A percentile compares a stretch with the other conserved stretches of the same genome.
Evolutionary conservation across 2,329 filamentous ascomycete species (phyloP).

Genomic region (Aplosporella prunicola): DNA sequence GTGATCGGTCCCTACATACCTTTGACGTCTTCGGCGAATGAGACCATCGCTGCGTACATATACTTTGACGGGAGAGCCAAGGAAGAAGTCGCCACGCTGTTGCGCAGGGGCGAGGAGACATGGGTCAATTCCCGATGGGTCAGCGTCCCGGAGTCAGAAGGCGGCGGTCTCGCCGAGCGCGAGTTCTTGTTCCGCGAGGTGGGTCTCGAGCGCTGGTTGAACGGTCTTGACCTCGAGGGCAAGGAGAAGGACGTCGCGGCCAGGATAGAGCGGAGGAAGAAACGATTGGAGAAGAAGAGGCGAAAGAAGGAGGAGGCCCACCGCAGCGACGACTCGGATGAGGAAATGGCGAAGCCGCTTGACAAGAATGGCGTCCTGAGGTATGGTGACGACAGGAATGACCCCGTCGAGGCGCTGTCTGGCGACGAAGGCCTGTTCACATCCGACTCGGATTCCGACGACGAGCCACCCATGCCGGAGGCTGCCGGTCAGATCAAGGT

Average conservation of each 20-base stretch:
- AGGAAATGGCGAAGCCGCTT: constrained; percentile 17
- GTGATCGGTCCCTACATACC: constrained; percentile 78
- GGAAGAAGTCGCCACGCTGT: constrained; percentile 90
- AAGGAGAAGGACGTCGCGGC: constrained; percentile 68
- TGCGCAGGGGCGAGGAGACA: constrained; percentile 89
- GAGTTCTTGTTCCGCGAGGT: constrained; percentile 98
- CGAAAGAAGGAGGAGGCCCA: constrained; percentile 59
- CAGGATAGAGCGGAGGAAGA: constrained; percentile 56
- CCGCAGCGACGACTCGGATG: constrained; percentile 39
- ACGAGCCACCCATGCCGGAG: constrained; percentile 80
- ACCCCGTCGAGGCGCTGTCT: constrained; percentile 63
- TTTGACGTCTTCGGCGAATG: constrained; percentile 84
- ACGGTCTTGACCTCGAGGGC: constrained; percentile 88
- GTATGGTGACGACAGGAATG: constrained; percentile 68
- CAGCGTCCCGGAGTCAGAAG: constrained; percentile 80
- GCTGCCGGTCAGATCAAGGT: constrained; percentile 97
- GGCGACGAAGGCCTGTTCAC: constrained; percentile 56
- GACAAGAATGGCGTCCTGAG: constrained; percentile 54
- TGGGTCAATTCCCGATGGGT: constrained; percentile 99
- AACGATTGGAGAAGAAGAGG: constrained; percentile 72
- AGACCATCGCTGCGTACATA: constrained; percentile 97
- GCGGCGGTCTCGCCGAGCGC: constrained; percentile 86
- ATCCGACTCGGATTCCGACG: constrained; percentile 62
- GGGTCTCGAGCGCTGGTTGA: constrained; percentile 90
- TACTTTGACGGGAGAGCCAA: constrained; percentile 95